Evolutionary conservation across 2,329 filamentous ascomycete species (phyloP), one percentile per base, ranked within the genome.

Genomic region (Leptoxyphium fumago): DNA sequence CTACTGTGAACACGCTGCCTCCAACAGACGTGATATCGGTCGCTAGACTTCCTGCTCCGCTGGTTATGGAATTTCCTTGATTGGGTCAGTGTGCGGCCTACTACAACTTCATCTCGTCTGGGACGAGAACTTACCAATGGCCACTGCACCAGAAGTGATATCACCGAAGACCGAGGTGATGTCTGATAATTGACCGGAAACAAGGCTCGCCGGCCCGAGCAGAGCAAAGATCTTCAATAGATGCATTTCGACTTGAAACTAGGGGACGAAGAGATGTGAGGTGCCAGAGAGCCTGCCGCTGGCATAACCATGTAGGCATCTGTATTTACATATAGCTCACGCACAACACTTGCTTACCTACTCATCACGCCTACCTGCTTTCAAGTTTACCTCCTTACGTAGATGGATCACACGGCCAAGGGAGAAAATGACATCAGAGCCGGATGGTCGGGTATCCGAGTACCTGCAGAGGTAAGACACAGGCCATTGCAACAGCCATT

Each of bases 1-100:
- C 32, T 18, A 45, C 43, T 28, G 42, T 48, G 36, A 38, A 48
- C 18, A 51, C 41, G 29, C 43, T 46, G 21, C 43, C 41, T 29
- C 46, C 45, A 21, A 46, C 41, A 2, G 41, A 43, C 9, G 44
- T 47, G 17, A 42, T 41, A 11, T 50, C 45, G 9, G 38, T 42
- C 29, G 41, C 41, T 30, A 44, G 10, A 21, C 34, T 45, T 2
- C 10, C 32, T 18, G 38, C 41, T 10, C 43, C 44, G 13, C 30
- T 38, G 28, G 29, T 36, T n/a, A 21, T 28, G 10, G 42, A 34
- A 10, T 15, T 42, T 4, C 32, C 32, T 36, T 13, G 13, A 36
- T 9, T 36, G 4, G 3, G 21, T 26, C 21, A 26, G 21, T 26
- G 7, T 7, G 21, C 3, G 4, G 3, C 21, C 21, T 26, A 26